Base-by-base conservation (phyloP, 2,329 filamentous ascomycete genomes). In the Rhinocladiella similis region DNA sequence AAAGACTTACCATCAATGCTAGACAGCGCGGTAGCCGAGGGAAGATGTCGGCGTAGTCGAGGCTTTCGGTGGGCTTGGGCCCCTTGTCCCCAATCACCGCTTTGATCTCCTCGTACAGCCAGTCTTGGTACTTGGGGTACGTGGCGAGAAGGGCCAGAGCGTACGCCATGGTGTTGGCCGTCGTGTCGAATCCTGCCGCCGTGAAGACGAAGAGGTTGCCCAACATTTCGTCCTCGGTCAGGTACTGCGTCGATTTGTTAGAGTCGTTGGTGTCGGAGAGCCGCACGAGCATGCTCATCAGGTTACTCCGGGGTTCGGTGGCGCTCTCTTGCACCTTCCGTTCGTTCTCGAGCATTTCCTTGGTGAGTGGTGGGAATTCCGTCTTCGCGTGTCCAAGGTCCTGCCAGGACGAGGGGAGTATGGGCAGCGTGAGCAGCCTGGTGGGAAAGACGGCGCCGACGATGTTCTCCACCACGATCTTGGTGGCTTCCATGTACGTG, bases 51-150 rank as follows among this genome's bases (percentile, higher is more conserved):
- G 70, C 66, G 61, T 83, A 83, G 3, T 75, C 70, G 48, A 71
- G 64, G 1, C 64, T 57, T 2, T 66, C 67, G 3, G 57, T 47
- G 3, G 66, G 63, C 5, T 59, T 53, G 4, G 64, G 47, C 2
- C 61, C 59, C 5, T 59, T 53, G 4, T 64, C 48, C 2, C 61
- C 59, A 3, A 75, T 27, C 5, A 80, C 65, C 1, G 62, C 45
- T 45, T 74, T 67, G 35, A 82, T 69, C 61, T 84, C 82, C 52
- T 78, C 78, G 7, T 68, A 67, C 3, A 83, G 63, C 80, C 81
- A 83, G 2, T 74, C 72, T 65, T 84, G 81, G 68, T 76, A 77
- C 50, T 78, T 65, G 0, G 78, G 77, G 55, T 80, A 68, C 1
- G 72, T 65, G 1, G 78, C 73, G 0, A 83, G 69, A 3, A 80